Evolutionary conservation across 2,329 filamentous ascomycete genomes (phyloP), one percentile per base, ranked within the genome.

Genomic region (Pyrenophora tritici-repentis): DNA sequence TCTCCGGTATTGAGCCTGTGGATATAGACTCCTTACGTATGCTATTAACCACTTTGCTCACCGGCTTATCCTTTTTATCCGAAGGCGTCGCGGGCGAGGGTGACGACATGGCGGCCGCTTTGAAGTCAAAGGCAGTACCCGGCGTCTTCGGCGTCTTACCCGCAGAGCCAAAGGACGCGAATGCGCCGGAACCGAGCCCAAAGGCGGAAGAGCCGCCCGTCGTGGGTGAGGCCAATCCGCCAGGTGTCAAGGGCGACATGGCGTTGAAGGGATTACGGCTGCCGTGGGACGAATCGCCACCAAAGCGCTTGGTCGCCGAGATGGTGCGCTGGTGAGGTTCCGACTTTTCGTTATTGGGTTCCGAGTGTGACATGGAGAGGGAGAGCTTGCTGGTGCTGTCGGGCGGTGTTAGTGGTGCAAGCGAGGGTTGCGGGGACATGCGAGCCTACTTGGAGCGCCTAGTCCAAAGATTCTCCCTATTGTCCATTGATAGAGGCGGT

Each of bases 101-200:
- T 39, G 65, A 59, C 20, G 72, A 71, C 40, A 76, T 69, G 41
- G 76, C 73, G 42, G 81, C 81, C 75, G 86, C 84, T 61, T 85
- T 85, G 61, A 88, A 83, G 61, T 97, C 92, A 73, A 95, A 90
- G 12, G 88, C 86, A 58, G 89, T 88, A 42, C 88, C 89, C 7
- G 88, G 83, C 39, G 89, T 87, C 79, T 97, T 97, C 44, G 91
- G 90, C 2, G 91, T 92, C 79, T 96, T 96, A 29, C 84, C 83
- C 26, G 88, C 84, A 36, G 81, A 81, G 18, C 93, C 92, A 74
- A 95, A 95, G n/a, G 92, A 95, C 33, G 93, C 93, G 73, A 99
- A 99, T 47, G 94, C 94, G 63, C 94, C 94, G 14, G 91, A 95
- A 34, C 94, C 94, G 54, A 99, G 80, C 42, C 91, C 92, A 76